Evolutionary conservation across 2,329 filamentous ascomycete species (phyloP).

Genomic region (Fusarium foetens): DNA sequence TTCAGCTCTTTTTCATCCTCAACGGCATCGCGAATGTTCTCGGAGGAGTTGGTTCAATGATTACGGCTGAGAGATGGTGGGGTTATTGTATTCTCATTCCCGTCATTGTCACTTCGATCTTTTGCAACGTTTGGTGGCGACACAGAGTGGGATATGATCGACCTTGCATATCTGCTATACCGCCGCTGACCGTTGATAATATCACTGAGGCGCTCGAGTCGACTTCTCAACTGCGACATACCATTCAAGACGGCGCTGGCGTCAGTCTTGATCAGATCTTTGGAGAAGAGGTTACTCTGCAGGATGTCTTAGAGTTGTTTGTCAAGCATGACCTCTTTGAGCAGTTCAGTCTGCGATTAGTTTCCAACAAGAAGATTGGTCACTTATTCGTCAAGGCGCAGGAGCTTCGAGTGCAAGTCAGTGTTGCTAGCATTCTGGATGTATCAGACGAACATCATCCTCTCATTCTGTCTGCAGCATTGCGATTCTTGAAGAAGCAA

Average conservation of each 20-base stretch:
- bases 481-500: conserved; percentile 8
- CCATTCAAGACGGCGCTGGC: conserved; percentile 3
- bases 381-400: not conserved
- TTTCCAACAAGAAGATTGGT: not conserved
- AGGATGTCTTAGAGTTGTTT: conserved; percentile 10
- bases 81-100: conserved; percentile 63
- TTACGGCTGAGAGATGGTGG: conserved; percentile 63
- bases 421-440: not conserved
- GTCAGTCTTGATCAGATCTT: conserved; percentile 9
- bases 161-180: conserved; percentile 10
- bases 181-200: not conserved
- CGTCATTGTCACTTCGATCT: conserved; percentile 57
- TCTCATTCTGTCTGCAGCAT: conserved; percentile 1
- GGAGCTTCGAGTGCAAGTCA: not conserved
- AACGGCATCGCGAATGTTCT: conserved; percentile 59
- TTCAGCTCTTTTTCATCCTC: conserved; percentile 55
- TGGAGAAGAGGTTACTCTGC: not conserved
- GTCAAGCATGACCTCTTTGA: conserved; percentile 36
- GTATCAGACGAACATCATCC: conserved; percentile 10
- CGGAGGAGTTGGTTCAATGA: conserved; percentile 60
- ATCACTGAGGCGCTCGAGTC: conserved; percentile 22
- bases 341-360: conserved; percentile 14
- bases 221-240: conserved; percentile 13
- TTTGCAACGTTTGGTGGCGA: conserved; percentile 62
- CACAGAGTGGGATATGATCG: conserved; percentile 56